Base-by-base conservation (phyloP, 1,284 basidiomycete species). In the Cutaneotrichosporon cutaneum region DNA sequence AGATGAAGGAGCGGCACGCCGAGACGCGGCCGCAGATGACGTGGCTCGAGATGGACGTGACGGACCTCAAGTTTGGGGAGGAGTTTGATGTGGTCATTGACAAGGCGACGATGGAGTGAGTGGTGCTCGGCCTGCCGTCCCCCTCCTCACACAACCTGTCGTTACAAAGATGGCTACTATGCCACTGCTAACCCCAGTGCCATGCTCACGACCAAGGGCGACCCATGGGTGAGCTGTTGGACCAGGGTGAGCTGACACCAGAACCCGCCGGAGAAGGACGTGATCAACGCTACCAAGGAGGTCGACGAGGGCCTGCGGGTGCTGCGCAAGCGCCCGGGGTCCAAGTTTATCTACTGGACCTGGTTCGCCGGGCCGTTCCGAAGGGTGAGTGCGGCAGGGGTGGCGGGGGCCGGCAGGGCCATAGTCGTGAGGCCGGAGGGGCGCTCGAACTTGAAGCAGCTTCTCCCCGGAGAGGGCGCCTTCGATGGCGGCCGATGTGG, bases 11-110 rank as follows among this genome's bases (percentile, higher is more conserved):
- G 55, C 83, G 84, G 53, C 87, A 94, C 72, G 72, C 70, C 6
- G 70, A 73, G 18, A 52, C 42, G 4, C 83, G 88, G 54, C 86
- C 88, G 2, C 82, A 85, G 60, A 93, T 96, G 91, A 81, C 85
- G 72, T 96, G 92, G 93, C 82, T 86, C 56, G 90, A 90, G 80
- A 94, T 92, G 89, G 93, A 95, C 71, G 86, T 95, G 24, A 83
- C 92, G 26, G 76, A 86, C 30, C 81, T 96, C 18, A 78, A 83
- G 30, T 91, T 94, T 65, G 83, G 83, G 0, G 82, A 87, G 58
- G 83, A 84, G 1, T 93, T 95, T 71, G 92, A 95, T 73, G 81
- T 95, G 47, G 90, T 88, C 0, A 88, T 96, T 54, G 93, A 96
- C 80, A 96, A 95, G 85, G 92, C 87, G 63, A 94, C 92, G 0